A percentile compares a stretch with the other conserved stretches of the same genome.
Evolutionary conservation across 805 yeast species (phyloP).

Genomic region (Kurtzmaniella fragi): DNA sequence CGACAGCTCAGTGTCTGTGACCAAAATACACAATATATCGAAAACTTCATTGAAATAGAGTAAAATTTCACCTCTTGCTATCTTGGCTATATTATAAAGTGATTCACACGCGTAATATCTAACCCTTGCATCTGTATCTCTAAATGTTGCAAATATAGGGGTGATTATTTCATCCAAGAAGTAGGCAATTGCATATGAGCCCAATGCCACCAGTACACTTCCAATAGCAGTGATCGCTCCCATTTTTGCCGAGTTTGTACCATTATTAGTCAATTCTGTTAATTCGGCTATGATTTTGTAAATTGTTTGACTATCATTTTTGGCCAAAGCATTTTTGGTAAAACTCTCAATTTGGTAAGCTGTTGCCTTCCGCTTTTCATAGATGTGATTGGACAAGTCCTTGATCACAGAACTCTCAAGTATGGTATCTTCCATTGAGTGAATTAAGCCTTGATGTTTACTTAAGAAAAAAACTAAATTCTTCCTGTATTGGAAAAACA

Average conservation of each 20-base stretch:
- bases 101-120: conserved; percentile 96
- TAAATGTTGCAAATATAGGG: conserved; percentile 92
- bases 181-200: conserved; percentile 73
- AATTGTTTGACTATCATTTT: conserved; percentile 57
- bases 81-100: conserved; percentile 90
- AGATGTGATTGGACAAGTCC: conserved; percentile 41
- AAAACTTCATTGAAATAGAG: conserved; percentile 91
- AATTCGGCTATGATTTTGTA: conserved; percentile 66
- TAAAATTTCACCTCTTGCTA: conserved; percentile 91
- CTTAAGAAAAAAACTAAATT: conserved; percentile 8
- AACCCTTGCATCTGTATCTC: conserved; percentile 96
- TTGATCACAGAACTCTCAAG: conserved; percentile 34
- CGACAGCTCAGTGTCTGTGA: conserved; percentile 85
- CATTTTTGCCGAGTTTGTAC: conserved; percentile 66
- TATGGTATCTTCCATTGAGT: conserved; percentile 22
- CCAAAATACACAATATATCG: conserved; percentile 84
- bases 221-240: conserved; percentile 96
- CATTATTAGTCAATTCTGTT: conserved; percentile 73
- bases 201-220: conserved; percentile 91
- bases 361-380: conserved; percentile 43
- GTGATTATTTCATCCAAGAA: conserved; percentile 83
- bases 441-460: conserved; percentile 5
- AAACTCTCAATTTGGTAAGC: conserved; percentile 68
- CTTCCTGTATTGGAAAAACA: conserved; percentile 10
- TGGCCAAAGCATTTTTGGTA: conserved; percentile 62